Evolutionary conservation across 225 moss, liverwort and hornwort genomes (phyloP).

Genomic region (Sphagnum contortum): DNA sequence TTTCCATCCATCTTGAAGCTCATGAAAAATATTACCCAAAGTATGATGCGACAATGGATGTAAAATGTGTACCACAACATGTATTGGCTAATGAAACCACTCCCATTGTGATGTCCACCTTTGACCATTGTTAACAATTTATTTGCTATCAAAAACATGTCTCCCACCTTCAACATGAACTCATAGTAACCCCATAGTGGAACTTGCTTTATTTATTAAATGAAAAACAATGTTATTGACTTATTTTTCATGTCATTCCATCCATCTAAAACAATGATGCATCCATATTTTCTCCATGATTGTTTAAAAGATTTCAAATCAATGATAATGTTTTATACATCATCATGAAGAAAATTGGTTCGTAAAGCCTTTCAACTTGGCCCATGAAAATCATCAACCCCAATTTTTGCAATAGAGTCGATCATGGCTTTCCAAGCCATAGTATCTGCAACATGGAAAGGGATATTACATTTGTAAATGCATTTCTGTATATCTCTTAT

Average conservation of each 20-base stretch:
- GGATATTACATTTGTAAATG: not conserved
- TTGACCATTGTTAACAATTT: not conserved
- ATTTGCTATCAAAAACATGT: not conserved
- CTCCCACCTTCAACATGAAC: not conserved
- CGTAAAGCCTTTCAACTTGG: not conserved
- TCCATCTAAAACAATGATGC: not conserved
- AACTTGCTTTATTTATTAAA: not conserved
- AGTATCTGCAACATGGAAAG: not conserved
- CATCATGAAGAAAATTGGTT: not conserved
- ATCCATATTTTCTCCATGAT: not conserved
- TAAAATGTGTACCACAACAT: not conserved
- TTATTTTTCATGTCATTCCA: not conserved
- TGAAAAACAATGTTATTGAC: not conserved
- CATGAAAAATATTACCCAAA: not conserved
- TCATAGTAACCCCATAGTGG: not conserved
- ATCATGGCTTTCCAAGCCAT: not conserved
- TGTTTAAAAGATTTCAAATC: not conserved
- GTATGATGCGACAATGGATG: not conserved
- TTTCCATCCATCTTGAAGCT: not conserved
- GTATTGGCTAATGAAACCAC: not conserved
- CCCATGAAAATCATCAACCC: not conserved
- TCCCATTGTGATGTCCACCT: not conserved
- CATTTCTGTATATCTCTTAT: not conserved
- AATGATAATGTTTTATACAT: not conserved
- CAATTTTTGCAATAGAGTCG: not conserved